Evolutionary conservation across 768 basidiomycete genomes (phyloP).

Genomic region (Mycena vitilis): DNA sequence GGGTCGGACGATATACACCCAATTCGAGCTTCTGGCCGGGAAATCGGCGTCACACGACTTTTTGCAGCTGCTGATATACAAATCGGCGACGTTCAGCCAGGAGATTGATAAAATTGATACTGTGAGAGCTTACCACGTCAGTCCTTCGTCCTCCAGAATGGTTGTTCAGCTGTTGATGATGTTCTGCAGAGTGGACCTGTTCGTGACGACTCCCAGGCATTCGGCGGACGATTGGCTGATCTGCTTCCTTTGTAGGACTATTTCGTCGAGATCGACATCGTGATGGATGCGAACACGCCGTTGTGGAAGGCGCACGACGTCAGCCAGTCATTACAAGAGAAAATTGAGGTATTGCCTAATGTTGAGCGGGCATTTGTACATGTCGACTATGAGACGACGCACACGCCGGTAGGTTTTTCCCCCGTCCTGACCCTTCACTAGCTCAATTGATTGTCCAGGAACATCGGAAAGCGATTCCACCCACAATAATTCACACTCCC

Average conservation of each 20-base stretch:
- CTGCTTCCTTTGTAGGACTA: slow-evolving; percentile 66
- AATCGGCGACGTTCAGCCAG: slow-evolving; percentile 88
- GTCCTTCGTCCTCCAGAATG: slow-evolving; percentile 41
- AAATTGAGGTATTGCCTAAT: slow-evolving; percentile 88
- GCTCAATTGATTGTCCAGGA: slow-evolving; percentile 48
- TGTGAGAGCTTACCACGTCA: slow-evolving; percentile 90
- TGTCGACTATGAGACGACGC: slow-evolving; percentile 94
- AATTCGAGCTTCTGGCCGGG: slow-evolving; percentile 91
- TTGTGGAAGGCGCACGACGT: slow-evolving; percentile 91
- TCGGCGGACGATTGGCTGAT: background rate
- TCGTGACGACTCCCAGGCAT: slow-evolving; percentile 37
- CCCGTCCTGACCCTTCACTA: background rate
- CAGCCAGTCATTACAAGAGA: slow-evolving; percentile 87
- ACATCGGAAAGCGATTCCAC: slow-evolving; percentile 57
- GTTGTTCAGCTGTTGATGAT: slow-evolving; percentile 15
- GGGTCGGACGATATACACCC: slow-evolving; percentile 77
- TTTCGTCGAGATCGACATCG: slow-evolving; percentile 95
- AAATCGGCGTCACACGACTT: slow-evolving; percentile 94
- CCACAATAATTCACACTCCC: slow-evolving; percentile 35
- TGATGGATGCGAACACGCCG: slow-evolving; percentile 90
- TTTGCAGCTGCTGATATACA: slow-evolving; percentile 91
- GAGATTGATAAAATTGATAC: slow-evolving; percentile 92
- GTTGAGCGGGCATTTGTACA: slow-evolving; percentile 96
- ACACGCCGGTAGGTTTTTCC: slow-evolving; percentile 59
- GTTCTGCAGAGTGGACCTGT: slow-evolving; percentile 76